Percentiles rank a stretch among this genome's conserved stretches.
phyloP scores from a whole-genome alignment of 1,284 basidiomycete species.

The Boletellus deceptivus region DNA sequence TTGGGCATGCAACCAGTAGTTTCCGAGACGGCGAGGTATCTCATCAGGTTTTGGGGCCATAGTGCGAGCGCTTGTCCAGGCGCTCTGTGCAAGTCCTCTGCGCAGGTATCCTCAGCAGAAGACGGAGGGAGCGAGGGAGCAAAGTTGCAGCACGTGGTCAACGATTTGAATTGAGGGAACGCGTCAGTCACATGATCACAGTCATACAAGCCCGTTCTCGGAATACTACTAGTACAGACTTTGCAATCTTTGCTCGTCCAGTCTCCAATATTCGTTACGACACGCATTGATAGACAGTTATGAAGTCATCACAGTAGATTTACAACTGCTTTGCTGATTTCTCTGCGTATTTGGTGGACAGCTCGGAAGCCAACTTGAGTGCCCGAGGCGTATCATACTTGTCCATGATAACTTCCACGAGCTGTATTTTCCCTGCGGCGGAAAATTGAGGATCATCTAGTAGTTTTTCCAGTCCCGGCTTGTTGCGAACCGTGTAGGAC shows the following conservation, averaged over 20 bases:
- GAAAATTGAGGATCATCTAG: slow-evolving; percentile 60
- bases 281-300: not conserved
- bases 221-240: not conserved
- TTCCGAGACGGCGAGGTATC: slow-evolving; percentile 44
- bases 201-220: not conserved
- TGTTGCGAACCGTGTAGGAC: slow-evolving; percentile 66
- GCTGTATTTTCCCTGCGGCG: slow-evolving; percentile 61
- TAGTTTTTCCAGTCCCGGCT: slow-evolving; percentile 61
- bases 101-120: not conserved
- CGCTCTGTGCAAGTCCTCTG: not conserved
- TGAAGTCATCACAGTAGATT: not conserved
- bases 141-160: slow-evolving; percentile 9
- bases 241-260: not conserved
- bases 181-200: slow-evolving; percentile 33
- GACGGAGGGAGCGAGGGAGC: not conserved
- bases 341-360: slow-evolving; percentile 32
- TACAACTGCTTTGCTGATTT: slow-evolving; percentile 20
- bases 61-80: not conserved
- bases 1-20: slow-evolving; percentile 45
- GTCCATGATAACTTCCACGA: slow-evolving; percentile 80
- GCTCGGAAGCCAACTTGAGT: slow-evolving; percentile 51
- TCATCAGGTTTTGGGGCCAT: slow-evolving; percentile 23
- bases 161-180: slow-evolving; percentile 6
- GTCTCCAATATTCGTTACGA: not conserved
- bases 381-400: slow-evolving; percentile 70